Evolutionary conservation across 768 basidiomycete genomes (phyloP).

Genomic region (Mrakia blollopis): DNA sequence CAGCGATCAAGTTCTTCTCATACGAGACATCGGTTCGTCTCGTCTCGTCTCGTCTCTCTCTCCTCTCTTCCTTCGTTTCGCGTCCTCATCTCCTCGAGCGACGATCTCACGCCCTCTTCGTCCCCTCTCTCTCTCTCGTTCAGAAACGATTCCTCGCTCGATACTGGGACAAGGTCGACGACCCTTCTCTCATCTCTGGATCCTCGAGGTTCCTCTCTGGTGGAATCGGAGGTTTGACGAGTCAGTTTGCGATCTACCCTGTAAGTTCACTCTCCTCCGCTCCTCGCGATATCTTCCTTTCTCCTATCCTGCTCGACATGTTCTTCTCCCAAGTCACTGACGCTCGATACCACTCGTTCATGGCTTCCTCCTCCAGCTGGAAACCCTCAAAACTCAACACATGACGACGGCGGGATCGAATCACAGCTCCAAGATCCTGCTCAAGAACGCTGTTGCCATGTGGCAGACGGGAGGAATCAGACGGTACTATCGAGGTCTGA

Average conservation of each 20-base stretch:
- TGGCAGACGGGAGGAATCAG: conserved; percentile 73
- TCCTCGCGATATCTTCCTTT: not conserved
- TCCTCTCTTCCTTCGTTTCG: not conserved
- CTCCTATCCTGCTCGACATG: not conserved
- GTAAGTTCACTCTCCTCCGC: conserved; percentile 26
- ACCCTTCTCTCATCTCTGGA: conserved; percentile 81
- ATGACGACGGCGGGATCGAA: conserved; percentile 69
- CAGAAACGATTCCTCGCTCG: conserved; percentile 92
- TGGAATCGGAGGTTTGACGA: conserved; percentile 89
- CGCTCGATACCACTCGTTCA: conserved; percentile 61
- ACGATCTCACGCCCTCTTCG: not conserved
- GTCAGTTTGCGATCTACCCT: conserved; percentile 56
- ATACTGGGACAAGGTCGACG: conserved; percentile 86
- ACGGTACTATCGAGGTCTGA: conserved; percentile 85
- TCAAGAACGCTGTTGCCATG: conserved; percentile 62
- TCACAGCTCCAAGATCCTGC: conserved; percentile 47
- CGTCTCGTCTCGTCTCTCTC: not conserved
- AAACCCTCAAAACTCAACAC: conserved; percentile 98
- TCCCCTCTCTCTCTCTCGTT: conserved; percentile 15
- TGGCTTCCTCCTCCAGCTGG: conserved; percentile 45
- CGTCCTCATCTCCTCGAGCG: no score
- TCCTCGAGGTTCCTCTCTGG: conserved; percentile 90
- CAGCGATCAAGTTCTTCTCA: conserved; percentile 94
- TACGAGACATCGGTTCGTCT: conserved; percentile 82
- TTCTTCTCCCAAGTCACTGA: not conserved